A percentile compares a stretch with the other conserved stretches of the same genome.
These are phyloP conservation scores for Ascochyta rabiei DNA, from an alignment of 2,329 filamentous ascomycete genomes.

Conservation along the genomic window DNA sequence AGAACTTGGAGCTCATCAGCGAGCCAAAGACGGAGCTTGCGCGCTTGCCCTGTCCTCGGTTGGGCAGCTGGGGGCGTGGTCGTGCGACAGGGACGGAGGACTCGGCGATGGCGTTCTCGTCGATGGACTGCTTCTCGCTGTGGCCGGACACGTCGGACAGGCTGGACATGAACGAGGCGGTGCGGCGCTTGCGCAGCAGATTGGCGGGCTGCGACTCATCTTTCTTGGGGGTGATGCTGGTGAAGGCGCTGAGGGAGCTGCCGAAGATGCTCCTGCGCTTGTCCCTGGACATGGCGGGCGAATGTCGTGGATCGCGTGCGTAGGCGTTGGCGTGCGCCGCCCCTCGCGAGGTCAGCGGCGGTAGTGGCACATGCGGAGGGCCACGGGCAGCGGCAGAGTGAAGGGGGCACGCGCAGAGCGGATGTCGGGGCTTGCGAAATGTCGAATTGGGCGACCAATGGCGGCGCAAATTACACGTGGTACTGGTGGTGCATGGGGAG, in stretches of 20 bases:
- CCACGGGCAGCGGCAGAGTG: constrained; percentile 17
- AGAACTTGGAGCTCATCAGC: constrained; percentile 59
- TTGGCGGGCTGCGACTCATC: constrained; percentile 45
- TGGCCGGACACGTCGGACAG: constrained; percentile 37
- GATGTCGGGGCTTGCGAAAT: background rate
- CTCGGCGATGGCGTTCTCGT: constrained; percentile 21
- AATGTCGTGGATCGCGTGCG: constrained; percentile 16
- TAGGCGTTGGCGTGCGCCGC: constrained; percentile 26
- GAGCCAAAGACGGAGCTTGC: constrained; percentile 63
- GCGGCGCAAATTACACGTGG: constrained; percentile 10
- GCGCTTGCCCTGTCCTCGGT: constrained; percentile 34
- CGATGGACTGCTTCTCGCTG: constrained; percentile 25
- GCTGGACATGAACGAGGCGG: constrained; percentile 44
- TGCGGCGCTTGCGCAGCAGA: constrained; percentile 47
- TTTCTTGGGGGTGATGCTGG: constrained; percentile 33
- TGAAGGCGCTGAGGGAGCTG: constrained; percentile 40
- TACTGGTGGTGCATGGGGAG: constrained; percentile 8
- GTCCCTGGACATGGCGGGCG: constrained; percentile 44
- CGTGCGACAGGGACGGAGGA: constrained; percentile 12
- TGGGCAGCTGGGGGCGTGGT: constrained; percentile 23
- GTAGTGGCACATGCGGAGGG: constrained; percentile 29
- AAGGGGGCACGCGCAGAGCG: constrained; percentile 5
- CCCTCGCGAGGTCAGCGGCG: constrained; percentile 37
- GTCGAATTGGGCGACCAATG: constrained; percentile 18
- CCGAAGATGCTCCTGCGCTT: constrained; percentile 48